These are phyloP conservation scores for Coemansia sp. DNA, from an alignment of 192 early-diverging fungal genomes.

Conservation along the genomic window DNA sequence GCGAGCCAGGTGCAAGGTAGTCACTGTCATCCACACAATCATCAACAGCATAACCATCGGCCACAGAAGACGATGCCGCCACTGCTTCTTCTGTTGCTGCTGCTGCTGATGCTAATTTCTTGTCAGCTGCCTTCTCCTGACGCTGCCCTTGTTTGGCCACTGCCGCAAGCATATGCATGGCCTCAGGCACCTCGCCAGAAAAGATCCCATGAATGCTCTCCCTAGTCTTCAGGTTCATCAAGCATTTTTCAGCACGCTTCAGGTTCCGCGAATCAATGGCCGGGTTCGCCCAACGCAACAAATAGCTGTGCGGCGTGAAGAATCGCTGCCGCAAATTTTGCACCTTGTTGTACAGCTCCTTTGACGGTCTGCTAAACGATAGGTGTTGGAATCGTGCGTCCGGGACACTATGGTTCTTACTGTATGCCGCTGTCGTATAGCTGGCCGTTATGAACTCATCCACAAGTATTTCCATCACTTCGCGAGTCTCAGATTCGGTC, in stretches of 20 bases:
- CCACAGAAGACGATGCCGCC: no score
- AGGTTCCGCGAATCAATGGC: conserved; percentile 21
- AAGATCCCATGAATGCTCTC: conserved; percentile 50
- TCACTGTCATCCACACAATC: background rate
- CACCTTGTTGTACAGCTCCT: conserved; percentile 54
- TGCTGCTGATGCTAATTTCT: no score
- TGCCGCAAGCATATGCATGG: background rate
- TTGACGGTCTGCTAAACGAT: conserved; percentile 28
- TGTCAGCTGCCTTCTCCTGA: background rate
- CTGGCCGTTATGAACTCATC: conserved; percentile 33
- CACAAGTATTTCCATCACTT: conserved; percentile 51
- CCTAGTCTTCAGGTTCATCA: conserved; percentile 46
- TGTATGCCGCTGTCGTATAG: conserved; percentile 35
- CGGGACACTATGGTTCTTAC: conserved; percentile 33
- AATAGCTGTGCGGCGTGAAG: conserved; percentile 49
- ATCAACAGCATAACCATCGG: no score
- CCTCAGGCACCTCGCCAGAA: conserved; percentile 15
- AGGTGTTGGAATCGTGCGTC: conserved; percentile 31
- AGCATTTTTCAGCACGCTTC: conserved; percentile 33
- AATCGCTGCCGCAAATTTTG: conserved; percentile 50
- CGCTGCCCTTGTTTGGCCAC: background rate
- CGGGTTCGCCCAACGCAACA: conserved; percentile 45
- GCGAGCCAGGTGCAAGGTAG: background rate
- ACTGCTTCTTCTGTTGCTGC: background rate
- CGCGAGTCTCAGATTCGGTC: conserved; percentile 50